These are phyloP conservation scores for Kazachstania kunashirensis DNA, from an alignment of 805 yeast genomes.

Conservation along the genomic window DNA sequence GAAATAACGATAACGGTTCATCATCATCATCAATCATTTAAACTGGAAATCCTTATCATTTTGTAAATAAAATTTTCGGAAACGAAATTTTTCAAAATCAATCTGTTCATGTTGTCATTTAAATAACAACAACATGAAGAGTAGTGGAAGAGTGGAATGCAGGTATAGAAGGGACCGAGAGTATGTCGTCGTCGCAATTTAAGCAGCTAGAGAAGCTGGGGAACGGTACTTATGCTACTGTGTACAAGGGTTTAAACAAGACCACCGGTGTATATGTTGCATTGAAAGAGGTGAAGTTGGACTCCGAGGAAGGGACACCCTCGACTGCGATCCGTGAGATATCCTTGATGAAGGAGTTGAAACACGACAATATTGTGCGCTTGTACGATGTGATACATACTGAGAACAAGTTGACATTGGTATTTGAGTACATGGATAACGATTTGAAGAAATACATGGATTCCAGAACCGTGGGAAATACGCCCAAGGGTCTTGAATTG, in stretches of 20 bases:
- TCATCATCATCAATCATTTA: no score
- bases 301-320: conserved; percentile 97
- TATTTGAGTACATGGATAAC: conserved; percentile 86
- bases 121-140: no score
- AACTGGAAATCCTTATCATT: no score
- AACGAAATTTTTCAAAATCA: no score
- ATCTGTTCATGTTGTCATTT: no score
- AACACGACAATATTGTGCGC: conserved; percentile 87
- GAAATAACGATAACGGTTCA: no score
- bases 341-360: conserved; percentile 83
- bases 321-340: conserved; percentile 97
- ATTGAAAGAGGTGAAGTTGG: conserved; percentile 85
- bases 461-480: conserved; percentile 32
- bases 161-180: neutral
- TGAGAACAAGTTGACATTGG: conserved; percentile 87
- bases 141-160: no score
- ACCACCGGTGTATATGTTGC: conserved; percentile 94
- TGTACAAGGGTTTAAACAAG: conserved; percentile 87
- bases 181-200: conserved; percentile 25
- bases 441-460: conserved; percentile 97
- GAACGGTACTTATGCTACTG: conserved; percentile 92
- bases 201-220: conserved; percentile 31
- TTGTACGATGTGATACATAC: conserved; percentile 91
- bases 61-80: no score
- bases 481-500: conserved; percentile 31